Percentiles rank a stretch among this genome's conserved stretches.
Conservation (phyloP, 805 yeast species). For the Ogataea dorogensis region DNA sequence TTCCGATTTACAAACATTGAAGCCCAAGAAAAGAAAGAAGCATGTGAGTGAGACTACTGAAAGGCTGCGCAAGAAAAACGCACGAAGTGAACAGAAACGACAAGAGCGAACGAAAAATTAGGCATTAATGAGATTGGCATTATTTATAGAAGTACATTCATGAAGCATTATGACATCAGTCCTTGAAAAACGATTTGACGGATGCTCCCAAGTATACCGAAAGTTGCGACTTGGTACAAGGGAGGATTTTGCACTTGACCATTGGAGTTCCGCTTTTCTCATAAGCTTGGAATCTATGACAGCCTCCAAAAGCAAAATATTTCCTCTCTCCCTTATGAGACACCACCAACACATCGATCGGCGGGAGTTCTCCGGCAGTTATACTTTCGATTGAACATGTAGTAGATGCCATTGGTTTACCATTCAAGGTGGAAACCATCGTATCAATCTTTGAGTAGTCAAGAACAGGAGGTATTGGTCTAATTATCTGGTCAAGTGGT, state of each 20-base stretch:
- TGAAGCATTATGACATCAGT: constrained; percentile 3
- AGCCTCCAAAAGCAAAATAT: constrained; percentile 88
- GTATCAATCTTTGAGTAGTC: constrained; percentile 72
- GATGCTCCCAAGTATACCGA: constrained; percentile 70
- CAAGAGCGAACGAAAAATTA: not conserved
- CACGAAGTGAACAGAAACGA: not conserved
- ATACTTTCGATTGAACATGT: constrained; percentile 53
- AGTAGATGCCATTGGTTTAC: constrained; percentile 59
- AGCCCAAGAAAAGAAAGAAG: constrained; percentile 15
- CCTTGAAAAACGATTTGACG: constrained; percentile 48
- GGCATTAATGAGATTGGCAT: not conserved
- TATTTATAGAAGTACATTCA: not conserved
- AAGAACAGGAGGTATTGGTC: constrained; percentile 86
- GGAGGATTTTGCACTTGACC: constrained; percentile 72
- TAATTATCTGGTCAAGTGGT: constrained; percentile 63
- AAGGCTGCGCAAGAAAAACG: constrained; percentile 12
- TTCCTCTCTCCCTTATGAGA: constrained; percentile 57
- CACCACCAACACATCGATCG: constrained; percentile 73
- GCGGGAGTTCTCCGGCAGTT: constrained; percentile 68
- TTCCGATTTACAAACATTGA: constrained; percentile 8
- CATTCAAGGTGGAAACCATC: constrained; percentile 71
- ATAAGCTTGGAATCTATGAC: constrained; percentile 87
- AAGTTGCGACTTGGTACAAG: constrained; percentile 70
- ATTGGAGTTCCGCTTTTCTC: constrained; percentile 48
- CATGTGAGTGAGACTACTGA: constrained; percentile 15